Conservation (phyloP, 495 filamentous ascomycete species). For the Glonium stellatum region DNA sequence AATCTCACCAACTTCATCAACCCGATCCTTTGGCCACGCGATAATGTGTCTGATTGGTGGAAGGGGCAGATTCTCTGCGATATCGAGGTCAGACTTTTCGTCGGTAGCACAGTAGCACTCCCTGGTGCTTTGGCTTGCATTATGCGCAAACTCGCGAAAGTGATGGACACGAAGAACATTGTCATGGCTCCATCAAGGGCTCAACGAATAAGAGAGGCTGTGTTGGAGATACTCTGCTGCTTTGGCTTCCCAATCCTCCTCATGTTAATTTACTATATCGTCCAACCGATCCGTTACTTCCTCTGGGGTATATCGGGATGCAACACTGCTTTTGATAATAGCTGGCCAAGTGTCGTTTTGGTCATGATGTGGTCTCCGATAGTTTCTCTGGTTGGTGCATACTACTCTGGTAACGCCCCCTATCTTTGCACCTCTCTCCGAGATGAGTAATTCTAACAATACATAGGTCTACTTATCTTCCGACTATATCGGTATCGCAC, state of each 20-base stretch:
- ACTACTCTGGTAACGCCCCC: slow-evolving; percentile 62
- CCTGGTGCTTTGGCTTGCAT: slow-evolving; percentile 59
- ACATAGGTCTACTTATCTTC: slow-evolving; percentile 51
- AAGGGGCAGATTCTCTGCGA: slow-evolving; percentile 75
- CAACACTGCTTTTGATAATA: slow-evolving; percentile 52
- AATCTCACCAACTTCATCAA: slow-evolving; percentile 70
- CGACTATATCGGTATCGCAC: slow-evolving; percentile 63
- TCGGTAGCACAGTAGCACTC: slow-evolving; percentile 56
- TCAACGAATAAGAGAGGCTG: slow-evolving; percentile 47
- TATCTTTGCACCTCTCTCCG: slow-evolving; percentile 3
- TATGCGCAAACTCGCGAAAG: slow-evolving; percentile 63
- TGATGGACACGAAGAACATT: slow-evolving; percentile 59
- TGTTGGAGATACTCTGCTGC: slow-evolving; percentile 62
- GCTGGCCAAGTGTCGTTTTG: slow-evolving; percentile 64
- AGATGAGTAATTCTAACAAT: slow-evolving; percentile 9
- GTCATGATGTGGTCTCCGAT: slow-evolving; percentile 60
- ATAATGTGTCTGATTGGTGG: slow-evolving; percentile 63
- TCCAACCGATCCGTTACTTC: slow-evolving; percentile 64
- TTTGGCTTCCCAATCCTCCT: slow-evolving; percentile 59
- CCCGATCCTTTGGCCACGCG: slow-evolving; percentile 70
- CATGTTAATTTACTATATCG: slow-evolving; percentile 60
- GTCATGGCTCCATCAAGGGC: slow-evolving; percentile 46
- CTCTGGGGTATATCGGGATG: slow-evolving; percentile 73
- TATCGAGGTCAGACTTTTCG: slow-evolving; percentile 63
- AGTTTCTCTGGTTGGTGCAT: slow-evolving; percentile 54